Percentiles rank a stretch among this genome's conserved stretches.
Evolutionary conservation across 306 rosid species (phyloP).

Genomic region (Lathyrus aphaca): DNA sequence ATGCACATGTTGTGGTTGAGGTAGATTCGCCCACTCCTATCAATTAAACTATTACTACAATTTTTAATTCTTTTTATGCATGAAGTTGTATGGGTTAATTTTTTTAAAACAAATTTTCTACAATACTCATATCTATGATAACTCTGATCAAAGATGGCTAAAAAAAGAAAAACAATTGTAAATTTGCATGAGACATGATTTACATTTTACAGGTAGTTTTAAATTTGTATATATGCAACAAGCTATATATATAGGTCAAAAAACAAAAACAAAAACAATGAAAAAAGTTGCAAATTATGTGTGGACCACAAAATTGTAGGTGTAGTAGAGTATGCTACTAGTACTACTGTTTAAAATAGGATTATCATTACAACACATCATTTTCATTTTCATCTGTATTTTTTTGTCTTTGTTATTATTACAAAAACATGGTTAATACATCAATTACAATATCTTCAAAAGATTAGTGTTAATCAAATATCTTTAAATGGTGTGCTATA

Average conservation of each 20-base stretch:
- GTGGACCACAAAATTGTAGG: conserved; percentile 24
- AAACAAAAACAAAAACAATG: background rate
- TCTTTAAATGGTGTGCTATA: too few species aligned
- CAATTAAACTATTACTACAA: background rate
- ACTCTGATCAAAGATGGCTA: background rate
- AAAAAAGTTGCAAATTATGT: conserved; percentile 3
- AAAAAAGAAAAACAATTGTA: conserved; percentile 2
- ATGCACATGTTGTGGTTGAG: conserved; percentile 31
- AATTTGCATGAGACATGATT: conserved; percentile 16
- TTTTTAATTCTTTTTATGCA: too few species aligned
- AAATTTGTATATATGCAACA: conserved; percentile 28
- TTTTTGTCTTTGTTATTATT: conserved; percentile 11
- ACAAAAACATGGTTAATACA: background rate
- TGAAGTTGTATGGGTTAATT: too few species aligned
- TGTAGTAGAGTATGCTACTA: background rate
- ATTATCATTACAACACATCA: conserved; percentile 11
- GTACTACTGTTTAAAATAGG: background rate
- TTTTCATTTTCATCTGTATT: background rate
- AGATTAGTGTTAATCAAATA: background rate
- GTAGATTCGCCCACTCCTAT: conserved; percentile 39
- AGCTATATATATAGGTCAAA: background rate
- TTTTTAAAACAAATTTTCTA: too few species aligned
- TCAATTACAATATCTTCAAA: conserved; percentile 16
- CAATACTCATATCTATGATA: too few species aligned
- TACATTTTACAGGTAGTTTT: conserved; percentile 26